A percentile compares a stretch with the other conserved stretches of the same genome.
phyloP scores from a whole-genome alignment of 202 grass and related monocot species.

The Elaeis oleifera region DNA sequence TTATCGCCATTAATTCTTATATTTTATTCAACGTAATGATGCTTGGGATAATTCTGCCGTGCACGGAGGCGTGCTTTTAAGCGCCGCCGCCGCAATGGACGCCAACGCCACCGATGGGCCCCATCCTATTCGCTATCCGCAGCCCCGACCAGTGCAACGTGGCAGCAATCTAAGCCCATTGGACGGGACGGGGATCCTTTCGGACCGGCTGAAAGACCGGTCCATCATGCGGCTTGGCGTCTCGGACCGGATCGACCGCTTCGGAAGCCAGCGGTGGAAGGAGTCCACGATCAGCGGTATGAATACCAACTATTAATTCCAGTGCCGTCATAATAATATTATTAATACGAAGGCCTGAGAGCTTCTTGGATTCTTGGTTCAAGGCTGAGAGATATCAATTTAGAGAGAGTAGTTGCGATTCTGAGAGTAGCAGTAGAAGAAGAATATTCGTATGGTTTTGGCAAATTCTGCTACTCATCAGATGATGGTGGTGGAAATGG shows the following conservation, averaged over 20 bases:
- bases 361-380: too few species aligned
- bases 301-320: too few species aligned
- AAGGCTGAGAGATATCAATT: neutral
- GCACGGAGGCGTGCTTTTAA: too few species aligned
- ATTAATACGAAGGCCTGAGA: slow-evolving; percentile 28
- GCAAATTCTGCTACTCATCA: too few species aligned
- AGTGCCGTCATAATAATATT: slow-evolving; percentile 14
- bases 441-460: slow-evolving; percentile 5
- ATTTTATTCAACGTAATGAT: too few species aligned
- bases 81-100: too few species aligned
- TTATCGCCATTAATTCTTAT: too few species aligned
- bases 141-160: neutral
- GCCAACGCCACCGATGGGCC: too few species aligned
- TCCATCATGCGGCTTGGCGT: slow-evolving; percentile 46
- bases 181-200: slow-evolving; percentile 24
- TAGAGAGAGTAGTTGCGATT: slow-evolving; percentile 52
- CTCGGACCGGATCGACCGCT: slow-evolving; percentile 89
- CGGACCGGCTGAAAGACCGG: too few species aligned
- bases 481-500: neutral
- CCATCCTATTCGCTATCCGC: too few species aligned
- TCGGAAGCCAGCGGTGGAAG: slow-evolving; percentile 76
- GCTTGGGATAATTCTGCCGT: too few species aligned
- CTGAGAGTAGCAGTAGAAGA: slow-evolving; percentile 4
- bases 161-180: slow-evolving; percentile 36
- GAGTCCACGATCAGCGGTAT: slow-evolving; percentile 39